These are phyloP conservation scores for Penicillium manginii DNA, from an alignment of 495 filamentous ascomycete genomes.

Conservation along the genomic window DNA sequence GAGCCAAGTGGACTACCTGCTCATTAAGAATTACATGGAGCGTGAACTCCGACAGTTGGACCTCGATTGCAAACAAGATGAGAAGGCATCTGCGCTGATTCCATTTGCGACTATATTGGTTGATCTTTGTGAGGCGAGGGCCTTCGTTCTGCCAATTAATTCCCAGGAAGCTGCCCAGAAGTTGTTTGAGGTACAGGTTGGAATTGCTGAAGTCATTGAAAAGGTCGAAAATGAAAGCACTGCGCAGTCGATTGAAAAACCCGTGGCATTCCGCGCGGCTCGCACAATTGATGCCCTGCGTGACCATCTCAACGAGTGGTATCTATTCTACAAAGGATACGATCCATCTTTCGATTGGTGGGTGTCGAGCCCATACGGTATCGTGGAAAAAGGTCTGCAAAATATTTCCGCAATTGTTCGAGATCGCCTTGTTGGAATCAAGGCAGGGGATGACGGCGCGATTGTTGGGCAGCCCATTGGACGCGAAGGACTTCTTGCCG, in stretches of 20 bases:
- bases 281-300: constrained; percentile 37
- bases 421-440: constrained; percentile 44
- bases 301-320: constrained; percentile 40
- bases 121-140: constrained; percentile 44
- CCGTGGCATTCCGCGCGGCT: constrained; percentile 46
- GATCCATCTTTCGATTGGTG: constrained; percentile 56
- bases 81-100: constrained; percentile 35
- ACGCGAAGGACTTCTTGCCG: constrained; percentile 38
- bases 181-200: constrained; percentile 27
- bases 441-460: constrained; percentile 38
- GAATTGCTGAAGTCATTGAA: constrained; percentile 27
- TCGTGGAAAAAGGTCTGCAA: constrained; percentile 33
- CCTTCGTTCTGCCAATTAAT: constrained; percentile 35
- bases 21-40: constrained; percentile 44
- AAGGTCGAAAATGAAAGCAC: constrained; percentile 13
- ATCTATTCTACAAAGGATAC: constrained; percentile 49
- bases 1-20: constrained; percentile 45
- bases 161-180: constrained; percentile 37
- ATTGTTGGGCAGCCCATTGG: constrained; percentile 58
- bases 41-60: constrained; percentile 37
- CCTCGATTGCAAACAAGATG: constrained; percentile 37
- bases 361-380: constrained; percentile 41
- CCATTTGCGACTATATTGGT: constrained; percentile 39
- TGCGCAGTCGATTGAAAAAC: constrained; percentile 30
- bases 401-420: constrained; percentile 31